Base-by-base conservation (phyloP, 176 grass and related monocot genomes). In the Ensete glaucum region DNA sequence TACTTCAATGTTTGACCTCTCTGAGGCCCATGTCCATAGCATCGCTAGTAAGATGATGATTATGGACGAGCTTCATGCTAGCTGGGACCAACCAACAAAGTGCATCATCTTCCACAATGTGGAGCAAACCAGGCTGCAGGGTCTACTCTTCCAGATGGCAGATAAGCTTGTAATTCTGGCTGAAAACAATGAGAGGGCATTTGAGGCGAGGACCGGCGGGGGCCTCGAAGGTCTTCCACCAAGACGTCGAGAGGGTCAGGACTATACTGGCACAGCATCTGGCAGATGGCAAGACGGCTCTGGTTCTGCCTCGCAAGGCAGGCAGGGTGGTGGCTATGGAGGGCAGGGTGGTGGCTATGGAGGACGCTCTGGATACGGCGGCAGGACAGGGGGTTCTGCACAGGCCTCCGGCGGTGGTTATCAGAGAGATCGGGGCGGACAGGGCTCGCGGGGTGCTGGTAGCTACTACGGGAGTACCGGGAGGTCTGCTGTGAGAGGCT, bases 41-140 rank as follows among this genome's bases (percentile, higher is more conserved):
- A 84, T 93, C 62, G 81, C 85, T 74, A 93, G 93, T 76, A 97
- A 90, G 83, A 93, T 97, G 93, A 97, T 97, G 85, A 88, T 97
- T 81, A 84, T 85, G 24, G 93, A 97, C 55, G 93, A 93, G 68
- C 88, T 97, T 59, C 85, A 90, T 54, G 87, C 93, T 11, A 97
- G 90, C 63, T 97, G 93, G 93, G 85, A 97, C 71, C 93, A 97
- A 58, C 93, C 90, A 26, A 93, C 87, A 14, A 89, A 83, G 76
- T 97, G 93, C 70, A 81, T 97, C 0, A 72, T 93, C 75, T 97
- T 97, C 90, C 93, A 97, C 54, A 93, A 88, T 53, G 85, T 97
- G 49, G 93, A 90, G 67, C 90, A 93, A 83, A 88, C 87, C 21
- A 89, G 93, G 78, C 80, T 97, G 62, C 93, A 97, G 82, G 85